Base-by-base conservation (phyloP, 2,329 filamentous ascomycete species). In the Neopestalotiopsis sp. region DNA sequence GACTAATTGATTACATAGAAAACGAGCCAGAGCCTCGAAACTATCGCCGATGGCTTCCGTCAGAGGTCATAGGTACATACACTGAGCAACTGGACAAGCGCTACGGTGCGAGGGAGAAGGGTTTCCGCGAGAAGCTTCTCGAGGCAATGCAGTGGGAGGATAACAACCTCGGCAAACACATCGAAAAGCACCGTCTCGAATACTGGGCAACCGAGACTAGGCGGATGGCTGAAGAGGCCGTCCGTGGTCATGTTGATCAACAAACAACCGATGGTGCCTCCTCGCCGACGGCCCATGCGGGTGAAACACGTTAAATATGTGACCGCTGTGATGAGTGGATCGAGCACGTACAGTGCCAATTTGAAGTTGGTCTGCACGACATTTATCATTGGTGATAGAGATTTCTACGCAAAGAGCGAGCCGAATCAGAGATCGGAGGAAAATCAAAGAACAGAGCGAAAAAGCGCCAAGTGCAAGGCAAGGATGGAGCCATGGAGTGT, bases 111-210 rank as follows among this genome's bases (percentile, higher is more conserved):
- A 86, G 90, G 75, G 88, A 91, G 69, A 87, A 90, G 57, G 87
- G 89, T 58, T 87, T 92, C 74, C 87, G 90, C 69, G 85, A 89
- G 68, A 90, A 90, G 68, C 87, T 97, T 69, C 81, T 91, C 34
- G 88, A 90, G 32, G 93, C 94, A 69, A 92, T 96, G 82, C 84
- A 88, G 68, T 85, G 86, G 68, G 94, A 97, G 80, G 92, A 95
- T 76, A 85, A 87, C 70, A 77, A 87, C 12, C 84, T 98, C 53
- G 82, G 85, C 65, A 85, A 86, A 65, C 89, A 89, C 76, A 84
- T 96, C 24, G 88, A 92, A 68, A 90, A 90, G 78, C 86, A 89
- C 69, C 86, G 90, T 49, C 85, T 97, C 12, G 88, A 90, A 6
- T 86, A 91, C 68, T 97, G 95, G 62, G 69, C 68, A 32, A 64